Base-by-base conservation (phyloP, 2,329 filamentous ascomycete genomes). In the Penicillium sp. region DNA sequence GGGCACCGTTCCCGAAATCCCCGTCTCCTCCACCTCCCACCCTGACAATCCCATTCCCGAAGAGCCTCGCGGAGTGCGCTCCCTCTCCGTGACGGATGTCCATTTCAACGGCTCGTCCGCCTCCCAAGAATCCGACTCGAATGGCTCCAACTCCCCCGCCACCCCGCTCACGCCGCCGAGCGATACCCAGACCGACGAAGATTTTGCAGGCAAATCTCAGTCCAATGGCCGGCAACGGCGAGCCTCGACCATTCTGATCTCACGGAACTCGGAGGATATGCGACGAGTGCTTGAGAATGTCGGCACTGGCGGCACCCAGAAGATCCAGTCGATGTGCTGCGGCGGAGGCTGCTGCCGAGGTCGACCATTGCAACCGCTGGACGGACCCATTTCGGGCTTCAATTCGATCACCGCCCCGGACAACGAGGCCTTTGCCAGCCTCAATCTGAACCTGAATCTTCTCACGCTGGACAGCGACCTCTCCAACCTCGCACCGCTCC, bases 351-450 rank as follows among this genome's bases (percentile, higher is more conserved):
- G 80, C 62, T 83, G 80, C 61, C 73, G 79, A 58, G 68, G 79
- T 42, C 73, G 80, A 57, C 73, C 74, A 20, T 57, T 82, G 54
- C 70, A 70, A 26, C 63, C 72, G 5, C 64, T 75, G 43, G 45
- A 54, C 41, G 56, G 60, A 7, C 62, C 65, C 15, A 51, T 60
- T 16, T 70, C 68, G 4, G 60, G 68, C 6, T 60, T 69, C 27
- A 64, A 72, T 28, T 73, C 77, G 3, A 70, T 83, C 36, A 64
- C 69, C 23, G 36, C 33, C 15, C 62, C 73, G 1, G 81, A 93
- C 63, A 97, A 94, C 57, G 78, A 84, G 44, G 93, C 93, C 11
- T 98, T 86, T 70, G 77, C 80, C 40, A 87, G 84, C 45, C 76
- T 98, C 33, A 75, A 82, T 36, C 76, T 97, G 53, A 86, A 84